phyloP scores from a whole-genome alignment of 1,284 basidiomycete genomes.

The Ceratobasidium sp. region DNA sequence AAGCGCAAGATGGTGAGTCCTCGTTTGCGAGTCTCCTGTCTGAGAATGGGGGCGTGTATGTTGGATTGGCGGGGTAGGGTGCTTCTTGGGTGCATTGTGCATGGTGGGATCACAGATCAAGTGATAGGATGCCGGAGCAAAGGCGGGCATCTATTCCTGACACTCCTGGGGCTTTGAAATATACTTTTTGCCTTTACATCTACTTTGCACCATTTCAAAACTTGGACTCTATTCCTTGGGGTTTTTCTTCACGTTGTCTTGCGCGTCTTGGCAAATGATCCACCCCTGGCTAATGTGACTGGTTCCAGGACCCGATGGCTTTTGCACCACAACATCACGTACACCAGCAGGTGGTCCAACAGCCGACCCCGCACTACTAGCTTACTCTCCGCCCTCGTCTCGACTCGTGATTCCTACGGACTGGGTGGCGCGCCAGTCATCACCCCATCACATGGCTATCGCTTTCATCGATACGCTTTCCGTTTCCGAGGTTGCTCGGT shows the following conservation, averaged over 20 bases:
- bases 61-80: background rate
- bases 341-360: conserved; percentile 34
- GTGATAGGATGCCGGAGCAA: background rate
- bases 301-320: conserved; percentile 33
- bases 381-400: background rate
- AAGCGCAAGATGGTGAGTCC: conserved; percentile 43
- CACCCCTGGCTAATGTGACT: background rate
- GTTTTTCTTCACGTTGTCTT: background rate
- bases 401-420: background rate
- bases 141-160: background rate
- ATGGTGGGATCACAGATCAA: conserved; percentile 10
- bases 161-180: background rate
- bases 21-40: background rate
- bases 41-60: background rate
- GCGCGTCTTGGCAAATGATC: background rate
- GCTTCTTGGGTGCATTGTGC: background rate
- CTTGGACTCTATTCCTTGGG: background rate
- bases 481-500: background rate
- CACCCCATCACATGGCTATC: conserved; percentile 4
- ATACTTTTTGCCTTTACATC: conserved; percentile 7
- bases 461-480: conserved; percentile 24
- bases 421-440: background rate
- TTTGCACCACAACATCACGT: conserved; percentile 32
- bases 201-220: background rate
- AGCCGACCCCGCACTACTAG: conserved; percentile 41